phyloP scores from a whole-genome alignment of 257 asterid genomes.

The Solanum clarkiae region DNA sequence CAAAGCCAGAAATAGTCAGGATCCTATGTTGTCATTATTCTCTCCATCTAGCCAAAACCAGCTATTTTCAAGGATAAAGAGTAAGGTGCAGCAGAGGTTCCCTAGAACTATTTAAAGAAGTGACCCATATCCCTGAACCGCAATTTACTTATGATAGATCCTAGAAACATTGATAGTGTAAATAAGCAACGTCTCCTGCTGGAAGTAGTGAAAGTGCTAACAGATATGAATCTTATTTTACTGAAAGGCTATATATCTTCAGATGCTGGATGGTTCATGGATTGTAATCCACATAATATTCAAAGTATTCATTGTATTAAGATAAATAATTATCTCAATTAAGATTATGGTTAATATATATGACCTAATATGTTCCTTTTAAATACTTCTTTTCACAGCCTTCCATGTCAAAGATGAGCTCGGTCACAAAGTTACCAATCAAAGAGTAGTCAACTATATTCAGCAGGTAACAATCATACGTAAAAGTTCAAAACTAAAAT shows the following conservation, averaged over 20 bases:
- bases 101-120: neutral
- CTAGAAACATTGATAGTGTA: conserved; percentile 26
- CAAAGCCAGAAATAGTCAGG: neutral
- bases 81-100: neutral
- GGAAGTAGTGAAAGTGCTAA: conserved; percentile 65
- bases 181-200: conserved; percentile 57
- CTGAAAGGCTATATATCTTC: conserved; percentile 63
- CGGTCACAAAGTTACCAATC: conserved; percentile 54
- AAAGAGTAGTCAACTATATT: conserved; percentile 44
- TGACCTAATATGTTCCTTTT: neutral
- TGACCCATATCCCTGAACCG: neutral
- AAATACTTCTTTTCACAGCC: conserved; percentile 24
- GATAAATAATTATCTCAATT: neutral
- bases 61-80: neutral
- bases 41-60: neutral
- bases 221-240: conserved; percentile 63
- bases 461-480: conserved; percentile 31
- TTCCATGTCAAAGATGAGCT: conserved; percentile 58
- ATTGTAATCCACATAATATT: conserved; percentile 24
- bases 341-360: neutral
- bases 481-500: neutral
- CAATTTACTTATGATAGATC: neutral
- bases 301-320: neutral
- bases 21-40: neutral
- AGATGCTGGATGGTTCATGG: conserved; percentile 83